A percentile compares a stretch with the other conserved stretches of the same genome.
Evolutionary conservation across 1,284 basidiomycete species (phyloP).

Genomic region (Cryptococcus floricola): DNA sequence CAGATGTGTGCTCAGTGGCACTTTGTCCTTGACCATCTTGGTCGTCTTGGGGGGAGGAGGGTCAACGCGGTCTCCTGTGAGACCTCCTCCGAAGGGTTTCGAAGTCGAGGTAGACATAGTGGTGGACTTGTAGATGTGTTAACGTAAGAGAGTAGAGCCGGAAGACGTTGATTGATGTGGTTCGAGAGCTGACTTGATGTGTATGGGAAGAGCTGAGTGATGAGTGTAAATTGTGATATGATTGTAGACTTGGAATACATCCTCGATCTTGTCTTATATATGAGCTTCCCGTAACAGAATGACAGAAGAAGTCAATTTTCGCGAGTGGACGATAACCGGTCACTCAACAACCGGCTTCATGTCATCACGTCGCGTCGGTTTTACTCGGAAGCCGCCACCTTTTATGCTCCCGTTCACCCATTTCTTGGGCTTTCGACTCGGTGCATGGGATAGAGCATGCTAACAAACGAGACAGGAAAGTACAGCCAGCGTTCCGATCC

Average conservation of each 20-base stretch:
- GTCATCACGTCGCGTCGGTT: constrained; percentile 5
- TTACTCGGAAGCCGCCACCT: constrained; percentile 9
- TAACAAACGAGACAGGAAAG: too few relatives aligned
- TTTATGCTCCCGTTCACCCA: not conserved
- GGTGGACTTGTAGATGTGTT: not conserved
- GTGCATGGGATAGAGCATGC: too few relatives aligned
- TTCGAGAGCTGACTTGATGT: too few relatives aligned
- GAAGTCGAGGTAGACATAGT: constrained; percentile 32
- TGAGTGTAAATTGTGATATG: too few relatives aligned
- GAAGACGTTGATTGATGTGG: not conserved
- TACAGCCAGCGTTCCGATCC: not conserved
- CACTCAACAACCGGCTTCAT: constrained; percentile 3
- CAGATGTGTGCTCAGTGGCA: constrained; percentile 78
- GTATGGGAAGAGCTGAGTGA: too few relatives aligned
- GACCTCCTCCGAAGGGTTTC: constrained; percentile 36
- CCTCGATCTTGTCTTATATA: too few relatives aligned
- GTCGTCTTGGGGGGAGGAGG: constrained; percentile 2
- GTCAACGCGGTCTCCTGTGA: constrained; percentile 26
- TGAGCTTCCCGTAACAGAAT: too few relatives aligned
- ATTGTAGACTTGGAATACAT: too few relatives aligned
- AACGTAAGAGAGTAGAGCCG: not conserved
- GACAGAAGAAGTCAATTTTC: too few relatives aligned
- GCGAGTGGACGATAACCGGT: not conserved
- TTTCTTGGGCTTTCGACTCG: not conserved
- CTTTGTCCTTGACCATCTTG: constrained; percentile 37